phyloP scores from a whole-genome alignment of 2,329 filamentous ascomycete species.

The Clarireedia paspali region DNA sequence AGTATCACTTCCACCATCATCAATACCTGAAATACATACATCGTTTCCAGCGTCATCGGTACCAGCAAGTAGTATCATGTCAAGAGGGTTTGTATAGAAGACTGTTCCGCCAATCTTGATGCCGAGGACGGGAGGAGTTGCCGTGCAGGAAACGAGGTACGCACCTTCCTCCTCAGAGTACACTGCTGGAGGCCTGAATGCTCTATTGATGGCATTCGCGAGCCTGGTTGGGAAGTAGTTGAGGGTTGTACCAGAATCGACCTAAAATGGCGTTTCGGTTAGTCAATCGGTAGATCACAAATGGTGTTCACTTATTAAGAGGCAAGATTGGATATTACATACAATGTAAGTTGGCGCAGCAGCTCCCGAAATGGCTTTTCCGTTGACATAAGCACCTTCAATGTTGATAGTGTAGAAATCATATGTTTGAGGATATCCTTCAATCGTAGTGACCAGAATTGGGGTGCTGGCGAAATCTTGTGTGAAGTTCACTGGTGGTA shows the following conservation, averaged over 20 bases:
- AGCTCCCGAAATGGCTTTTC: conserved; percentile 1
- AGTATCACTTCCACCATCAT: conserved; percentile 26
- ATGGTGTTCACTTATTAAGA: no score
- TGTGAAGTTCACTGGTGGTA: conserved; percentile 35
- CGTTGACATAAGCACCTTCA: conserved; percentile 7
- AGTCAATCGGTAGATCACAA: no score
- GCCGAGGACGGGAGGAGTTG: conserved; percentile 34
- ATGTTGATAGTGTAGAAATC: conserved; percentile 22
- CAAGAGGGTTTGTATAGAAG: conserved; percentile 26
- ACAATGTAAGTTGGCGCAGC: conserved; percentile 13
- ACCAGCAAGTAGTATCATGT: conserved; percentile 24
- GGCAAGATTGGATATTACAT: no score
- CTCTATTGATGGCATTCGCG: conserved; percentile 31
- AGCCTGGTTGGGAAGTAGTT: conserved; percentile 34
- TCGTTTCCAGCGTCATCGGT: conserved; percentile 15
- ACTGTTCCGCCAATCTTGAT: conserved; percentile 33
- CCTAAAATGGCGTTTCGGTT: neutral
- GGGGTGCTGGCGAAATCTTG: conserved; percentile 16
- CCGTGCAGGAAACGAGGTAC: conserved; percentile 36
- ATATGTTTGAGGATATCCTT: conserved; percentile 6
- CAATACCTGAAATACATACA: conserved; percentile 30
- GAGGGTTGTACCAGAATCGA: conserved; percentile 38
- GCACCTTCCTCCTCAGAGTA: conserved; percentile 26
- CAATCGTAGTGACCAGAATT: conserved; percentile 19
- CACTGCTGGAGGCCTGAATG: conserved; percentile 35